A percentile compares a stretch with the other conserved stretches of the same genome.
These are phyloP conservation scores for Trametes maxima DNA, from an alignment of 768 basidiomycete genomes.

Conservation along the genomic window DNA sequence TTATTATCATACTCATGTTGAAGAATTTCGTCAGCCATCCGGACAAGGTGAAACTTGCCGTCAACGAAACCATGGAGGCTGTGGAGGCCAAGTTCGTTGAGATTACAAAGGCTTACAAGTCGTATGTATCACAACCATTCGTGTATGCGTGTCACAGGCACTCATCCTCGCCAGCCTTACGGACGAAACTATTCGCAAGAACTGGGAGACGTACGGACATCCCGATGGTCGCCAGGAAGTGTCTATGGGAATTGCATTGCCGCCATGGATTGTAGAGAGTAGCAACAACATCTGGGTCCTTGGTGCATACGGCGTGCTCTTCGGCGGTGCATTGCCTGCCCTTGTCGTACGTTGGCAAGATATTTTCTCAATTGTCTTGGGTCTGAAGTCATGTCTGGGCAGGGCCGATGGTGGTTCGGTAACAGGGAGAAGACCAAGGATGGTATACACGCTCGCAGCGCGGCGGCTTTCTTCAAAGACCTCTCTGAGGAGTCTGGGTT, in stretches of 20 bases:
- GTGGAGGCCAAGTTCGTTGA: conserved; percentile 88
- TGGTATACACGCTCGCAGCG: conserved; percentile 78
- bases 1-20: neutral
- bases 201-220: conserved; percentile 87
- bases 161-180: conserved; percentile 59
- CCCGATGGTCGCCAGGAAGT: conserved; percentile 97
- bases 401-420: conserved; percentile 98
- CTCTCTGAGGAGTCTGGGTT: conserved; percentile 80
- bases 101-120: conserved; percentile 97
- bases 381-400: neutral
- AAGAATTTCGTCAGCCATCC: conserved; percentile 68
- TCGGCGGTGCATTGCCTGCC: conserved; percentile 84
- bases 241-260: conserved; percentile 93
- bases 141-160: neutral
- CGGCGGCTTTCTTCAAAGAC: conserved; percentile 85
- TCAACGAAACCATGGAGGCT: conserved; percentile 83
- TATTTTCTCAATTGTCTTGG: neutral
- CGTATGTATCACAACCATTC: conserved; percentile 49
- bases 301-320: conserved; percentile 81
- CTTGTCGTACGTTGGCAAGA: conserved; percentile 60
- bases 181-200: conserved; percentile 89
- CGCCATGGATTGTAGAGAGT: conserved; percentile 89
- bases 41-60: conserved; percentile 87
- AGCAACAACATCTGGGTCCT: conserved; percentile 92
- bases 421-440: conserved; percentile 90